Evolutionary conservation across 805 yeast species (phyloP), one percentile per base, ranked within the genome.

Genomic region (Limtongia smithiae): DNA sequence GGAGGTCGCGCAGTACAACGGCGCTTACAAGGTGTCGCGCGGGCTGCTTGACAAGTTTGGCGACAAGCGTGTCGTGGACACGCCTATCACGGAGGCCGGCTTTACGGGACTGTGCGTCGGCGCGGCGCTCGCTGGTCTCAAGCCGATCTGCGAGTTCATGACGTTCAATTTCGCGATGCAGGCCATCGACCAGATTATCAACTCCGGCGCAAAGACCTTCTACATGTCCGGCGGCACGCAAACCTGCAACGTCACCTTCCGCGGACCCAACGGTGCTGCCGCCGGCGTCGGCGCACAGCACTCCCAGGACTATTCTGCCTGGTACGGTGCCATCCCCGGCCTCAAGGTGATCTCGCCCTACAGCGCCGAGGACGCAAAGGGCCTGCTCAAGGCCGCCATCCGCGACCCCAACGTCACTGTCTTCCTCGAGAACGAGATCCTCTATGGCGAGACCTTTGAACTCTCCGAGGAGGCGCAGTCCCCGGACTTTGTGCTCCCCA

Each of bases 241-340:
- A 73, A 91, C 91, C 57, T 90, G 97, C 78, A 90, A 87, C 73
- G 87, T 91, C 67, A 90, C 95, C 47, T 93, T 93, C 79, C 84
- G 99, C 75, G 99, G 99, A 65, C 97, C 99, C 55, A 93, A 93
- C 72, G 99, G 98, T 73, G 96, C 98, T 42, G 96, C 98, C 62
- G 97, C 97, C 42, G 97, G 97, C 80, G 98, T 93, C 62, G 99
- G 81, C 63, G 99, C 99, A 51, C 99, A 93, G 75, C 99, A 93
- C 75, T 93, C 98, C 24, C 99, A 93, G 75, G 95, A 89, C 74
- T 93, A 81, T 71, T 78, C 96, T 48, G 89, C 96, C 46, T 93
- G 98, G 98, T 93, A 93, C 74, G 97, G 96, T 60, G 76, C 94
- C 44, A 89, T 93, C 63, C 99, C 99, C 54, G 99, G 99, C 69